Base-by-base conservation (phyloP, 495 filamentous ascomycete genomes). In the Penicillium fimorum region DNA sequence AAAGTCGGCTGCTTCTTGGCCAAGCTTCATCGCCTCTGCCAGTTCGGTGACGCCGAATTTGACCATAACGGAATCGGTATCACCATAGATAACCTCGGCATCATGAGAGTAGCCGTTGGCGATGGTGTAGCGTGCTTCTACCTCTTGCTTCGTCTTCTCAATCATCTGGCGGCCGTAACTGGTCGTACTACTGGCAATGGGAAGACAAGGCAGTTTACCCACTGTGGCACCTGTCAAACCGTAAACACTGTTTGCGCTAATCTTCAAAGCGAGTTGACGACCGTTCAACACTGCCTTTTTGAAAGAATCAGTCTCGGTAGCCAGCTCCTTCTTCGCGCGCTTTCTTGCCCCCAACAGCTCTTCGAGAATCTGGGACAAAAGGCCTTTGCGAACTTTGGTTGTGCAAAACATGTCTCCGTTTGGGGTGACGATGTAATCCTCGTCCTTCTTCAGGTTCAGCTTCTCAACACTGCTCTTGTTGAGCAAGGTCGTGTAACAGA, bases 1-100 rank as follows among this genome's bases (percentile, higher is more conserved):
- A 60, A 71, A 94, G 25, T 84, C 79, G 4, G 94, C 87, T 2
- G 94, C 94, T 66, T 99, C 91, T 65, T 95, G 79, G 5, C 94
- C 94, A 30, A 97, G 82, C 68, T 92, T 91, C 95, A 99, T 97
- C 20, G 91, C 86, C 25, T 91, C 86, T 11, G 83, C 82, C 12
- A 97, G 77, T 40, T 96, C 90, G 11, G 79, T 84, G 4, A 90
- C 89, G 12, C 94, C 94, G 64, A 99, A 99, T 64, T 97, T 97
- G 33, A 99, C 94, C 94, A 99, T 99, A 70, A 99, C 94, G 7
- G 94, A 99, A 79, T 99, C 94, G 24, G 94, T 99, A 70, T 99
- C 94, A 74, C 94, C 94, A 61, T 99, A 99, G 56, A 99, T 95
- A 71, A 99, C 94, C 62, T 95, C 81, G 0, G 94, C 94, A 70